These are phyloP conservation scores for Pelargonium fulgidum DNA, from an alignment of 441 rosid species.

Conservation along the genomic window DNA sequence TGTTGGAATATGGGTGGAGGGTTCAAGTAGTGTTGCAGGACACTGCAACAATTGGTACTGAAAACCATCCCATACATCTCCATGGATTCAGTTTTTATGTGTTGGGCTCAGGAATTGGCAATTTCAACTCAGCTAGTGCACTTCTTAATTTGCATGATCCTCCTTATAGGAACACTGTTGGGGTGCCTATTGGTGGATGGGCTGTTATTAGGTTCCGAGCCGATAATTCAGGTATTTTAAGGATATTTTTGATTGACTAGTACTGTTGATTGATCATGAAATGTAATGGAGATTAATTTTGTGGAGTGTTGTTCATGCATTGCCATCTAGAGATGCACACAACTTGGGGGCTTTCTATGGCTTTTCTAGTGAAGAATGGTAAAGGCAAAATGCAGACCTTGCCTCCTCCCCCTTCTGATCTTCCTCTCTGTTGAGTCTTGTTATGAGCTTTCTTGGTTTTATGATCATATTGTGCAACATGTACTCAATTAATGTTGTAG, in stretches of 20 bases:
- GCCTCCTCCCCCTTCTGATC: constrained; percentile 23
- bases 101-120: constrained; percentile 21
- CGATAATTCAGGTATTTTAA: constrained; percentile 15
- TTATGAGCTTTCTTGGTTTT: no score
- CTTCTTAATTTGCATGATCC: constrained; percentile 16
- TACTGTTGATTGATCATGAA: no score
- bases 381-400: constrained; percentile 20
- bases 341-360: constrained; percentile 26
- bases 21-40: constrained; percentile 20
- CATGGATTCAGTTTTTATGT: constrained; percentile 24
- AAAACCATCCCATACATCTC: constrained; percentile 24
- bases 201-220: constrained; percentile 19
- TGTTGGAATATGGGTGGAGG: constrained; percentile 13
- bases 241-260: no score
- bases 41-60: constrained; percentile 13
- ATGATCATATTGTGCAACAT: no score
- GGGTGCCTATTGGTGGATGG: constrained; percentile 23
- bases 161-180: constrained; percentile 20
- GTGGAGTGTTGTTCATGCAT: constrained; percentile 16
- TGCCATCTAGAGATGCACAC: constrained; percentile 23
- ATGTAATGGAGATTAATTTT: no score
- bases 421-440: constrained; percentile 16
- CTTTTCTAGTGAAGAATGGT: constrained; percentile 25
- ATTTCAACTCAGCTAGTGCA: constrained; percentile 16
- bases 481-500: no score